Base-by-base conservation (phyloP, 2,329 filamentous ascomycete genomes). In the Fusarium tupiense region DNA sequence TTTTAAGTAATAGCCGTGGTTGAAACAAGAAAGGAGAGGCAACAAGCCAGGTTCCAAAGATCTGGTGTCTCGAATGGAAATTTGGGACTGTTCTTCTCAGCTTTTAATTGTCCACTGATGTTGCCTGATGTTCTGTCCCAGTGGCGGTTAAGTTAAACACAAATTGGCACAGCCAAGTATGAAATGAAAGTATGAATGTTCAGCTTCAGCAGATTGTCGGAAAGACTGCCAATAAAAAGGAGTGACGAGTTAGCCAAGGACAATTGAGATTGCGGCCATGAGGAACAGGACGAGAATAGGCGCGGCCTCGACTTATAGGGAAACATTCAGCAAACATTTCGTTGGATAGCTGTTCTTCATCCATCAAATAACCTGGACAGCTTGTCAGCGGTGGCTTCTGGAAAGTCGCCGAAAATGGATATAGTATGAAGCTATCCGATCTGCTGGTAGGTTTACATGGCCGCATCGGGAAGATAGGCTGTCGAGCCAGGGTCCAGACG, bases 391-490 rank as follows among this genome's bases (percentile, higher is more conserved):
- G 47, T 68, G 64, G 61, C 47, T 75, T 50, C 49, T 66, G 64
- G 69, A 43, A 52, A 73, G 37, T 46, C 58, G 46, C 72, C 64
- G 64, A 73, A 61, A 73, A 70, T 41, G 64, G 69, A 35, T 10
- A 43, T 65, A 41, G 58, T 31, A 17, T 50, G 60, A 65, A 58
- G 61, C 46, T 61, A 41, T 61, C 44, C 38, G 31, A 24, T 26
- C 50, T 44, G 22, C 40, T 69, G 44, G 72, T 58, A 61, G 47
- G 49, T 26, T 57, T 53, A 20, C 20, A 52, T 63, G 60, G 33
- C 72, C 64, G 64, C 72, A 74, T 74, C 29, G 47, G 67, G 67
- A 70, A 54, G 43, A 70, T 50, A 19, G 46, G n/a, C 31, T 57
- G 37, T 50, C 22, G 22, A 43, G 62, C 33, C 46, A 49, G 41